Conservation (phyloP, 139 green algal genomes). For the Closterium sp. region DNA sequence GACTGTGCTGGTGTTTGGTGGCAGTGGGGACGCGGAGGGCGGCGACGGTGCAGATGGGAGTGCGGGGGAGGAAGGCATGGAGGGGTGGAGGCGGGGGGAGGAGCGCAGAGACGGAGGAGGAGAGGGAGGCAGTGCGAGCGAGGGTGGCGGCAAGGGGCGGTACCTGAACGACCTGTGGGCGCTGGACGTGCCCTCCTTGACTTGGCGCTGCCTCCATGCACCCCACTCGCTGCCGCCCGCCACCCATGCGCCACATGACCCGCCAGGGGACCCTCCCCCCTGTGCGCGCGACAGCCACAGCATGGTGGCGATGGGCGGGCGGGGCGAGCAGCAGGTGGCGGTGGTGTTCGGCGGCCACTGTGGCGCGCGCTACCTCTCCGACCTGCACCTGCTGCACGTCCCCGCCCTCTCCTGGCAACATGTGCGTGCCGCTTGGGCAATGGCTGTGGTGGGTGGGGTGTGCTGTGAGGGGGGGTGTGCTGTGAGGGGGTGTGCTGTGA, state of each 20-base stretch:
- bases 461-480: too few relatives aligned
- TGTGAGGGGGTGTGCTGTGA: too few relatives aligned
- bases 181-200: neutral
- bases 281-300: conserved; percentile 8
- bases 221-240: too few relatives aligned
- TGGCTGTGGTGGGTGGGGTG: too few relatives aligned
- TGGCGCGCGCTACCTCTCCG: neutral
- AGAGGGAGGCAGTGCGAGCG: too few relatives aligned
- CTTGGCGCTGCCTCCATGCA: neutral
- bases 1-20: neutral
- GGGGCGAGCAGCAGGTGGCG: neutral
- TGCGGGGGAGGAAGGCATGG: neutral
- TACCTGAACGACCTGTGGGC: conserved; percentile 7
- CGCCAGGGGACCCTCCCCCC: neutral
- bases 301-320: neutral
- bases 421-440: neutral
- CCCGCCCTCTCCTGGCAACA: neutral
- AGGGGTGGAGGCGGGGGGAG: neutral
- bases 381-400: conserved; percentile 5
- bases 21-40: neutral
- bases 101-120: neutral
- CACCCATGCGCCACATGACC: neutral
- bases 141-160: neutral
- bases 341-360: neutral
- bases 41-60: too few relatives aligned